These are phyloP conservation scores for Lipomyces oligophaga DNA, from an alignment of 805 yeast genomes.

Conservation along the genomic window DNA sequence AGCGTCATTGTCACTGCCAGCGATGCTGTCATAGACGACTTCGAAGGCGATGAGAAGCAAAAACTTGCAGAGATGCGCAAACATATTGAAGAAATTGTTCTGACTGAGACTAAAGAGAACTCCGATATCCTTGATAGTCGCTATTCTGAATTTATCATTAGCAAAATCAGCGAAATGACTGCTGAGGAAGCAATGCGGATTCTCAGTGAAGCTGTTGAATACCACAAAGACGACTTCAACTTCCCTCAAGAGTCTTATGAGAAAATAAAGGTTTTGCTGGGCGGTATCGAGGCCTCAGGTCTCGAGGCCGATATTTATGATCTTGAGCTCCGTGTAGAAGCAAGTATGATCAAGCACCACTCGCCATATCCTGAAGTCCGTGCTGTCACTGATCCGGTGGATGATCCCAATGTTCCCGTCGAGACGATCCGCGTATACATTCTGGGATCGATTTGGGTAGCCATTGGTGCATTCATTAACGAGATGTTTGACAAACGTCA, in stretches of 20 bases:
- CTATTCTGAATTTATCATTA: conserved; percentile 11
- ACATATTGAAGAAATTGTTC: too few relatives aligned
- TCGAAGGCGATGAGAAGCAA: too few relatives aligned
- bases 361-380: conserved; percentile 62
- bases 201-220: conserved; percentile 39
- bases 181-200: conserved; percentile 41
- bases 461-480: conserved; percentile 58
- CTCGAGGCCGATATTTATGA: conserved; percentile 5
- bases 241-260: conserved; percentile 41
- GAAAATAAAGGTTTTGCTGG: conserved; percentile 34
- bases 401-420: conserved; percentile 40
- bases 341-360: conserved; percentile 13
- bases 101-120: too few relatives aligned
- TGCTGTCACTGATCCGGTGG: conserved; percentile 58
- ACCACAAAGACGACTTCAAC: conserved; percentile 46
- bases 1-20: too few relatives aligned
- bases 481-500: conserved; percentile 55
- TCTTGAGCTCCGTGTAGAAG: conserved; percentile 13
- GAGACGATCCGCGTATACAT: conserved; percentile 34
- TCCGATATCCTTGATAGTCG: too few relatives aligned
- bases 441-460: conserved; percentile 50
- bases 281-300: conserved; percentile 29
- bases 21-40: too few relatives aligned
- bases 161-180: conserved; percentile 31
- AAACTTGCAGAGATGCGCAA: too few relatives aligned